Percentiles rank a stretch among this genome's conserved stretches.
Evolutionary conservation across 2,329 filamentous ascomycete genomes (phyloP).

Genomic region (Aspergillus ustus): DNA sequence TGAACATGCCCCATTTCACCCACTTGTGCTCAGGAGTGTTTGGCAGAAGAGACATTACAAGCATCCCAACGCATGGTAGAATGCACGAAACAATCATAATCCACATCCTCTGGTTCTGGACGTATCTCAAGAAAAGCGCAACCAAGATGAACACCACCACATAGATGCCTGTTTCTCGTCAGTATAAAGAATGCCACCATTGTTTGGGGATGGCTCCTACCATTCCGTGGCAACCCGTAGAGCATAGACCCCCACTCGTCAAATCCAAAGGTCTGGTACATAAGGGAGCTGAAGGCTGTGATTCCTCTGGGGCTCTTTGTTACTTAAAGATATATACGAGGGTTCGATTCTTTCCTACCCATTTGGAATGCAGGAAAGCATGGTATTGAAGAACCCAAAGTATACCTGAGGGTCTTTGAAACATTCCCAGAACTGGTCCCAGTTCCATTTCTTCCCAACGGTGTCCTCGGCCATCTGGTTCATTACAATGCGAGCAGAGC

Average conservation of each 20-base stretch:
- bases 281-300: neutral
- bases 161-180: neutral
- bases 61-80: neutral
- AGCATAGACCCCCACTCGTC: neutral
- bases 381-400: neutral
- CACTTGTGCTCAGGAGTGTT: neutral
- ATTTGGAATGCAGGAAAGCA: neutral
- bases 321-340: no score
- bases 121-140: neutral
- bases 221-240: neutral
- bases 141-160: neutral
- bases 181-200: no score
- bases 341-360: no score
- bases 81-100: conserved; percentile 1
- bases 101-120: no score
- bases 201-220: neutral
- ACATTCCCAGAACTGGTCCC: neutral
- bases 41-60: neutral
- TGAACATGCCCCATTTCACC: conserved; percentile 7
- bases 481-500: neutral
- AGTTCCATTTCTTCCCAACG: neutral
- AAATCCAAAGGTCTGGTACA: conserved; percentile 4
- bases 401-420: conserved; percentile 1
- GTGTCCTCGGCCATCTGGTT: conserved; percentile 1
- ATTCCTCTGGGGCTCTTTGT: neutral